Conservation (phyloP, 2,329 filamentous ascomycete species). For the Fusarium sp. region DNA sequence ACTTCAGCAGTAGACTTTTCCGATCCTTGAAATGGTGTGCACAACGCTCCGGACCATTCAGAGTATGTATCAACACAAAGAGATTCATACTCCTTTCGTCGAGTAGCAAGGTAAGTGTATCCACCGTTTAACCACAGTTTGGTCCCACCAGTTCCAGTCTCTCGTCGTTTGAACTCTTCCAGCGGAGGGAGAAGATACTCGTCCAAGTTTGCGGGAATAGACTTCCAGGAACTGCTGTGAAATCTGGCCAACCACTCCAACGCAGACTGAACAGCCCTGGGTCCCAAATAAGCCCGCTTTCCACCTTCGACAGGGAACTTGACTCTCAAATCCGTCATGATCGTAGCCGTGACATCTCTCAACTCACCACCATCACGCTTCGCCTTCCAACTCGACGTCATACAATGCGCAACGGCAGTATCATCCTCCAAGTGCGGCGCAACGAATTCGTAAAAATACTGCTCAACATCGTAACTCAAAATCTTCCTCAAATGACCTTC, state of each 20-base stretch:
- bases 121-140: constrained; percentile 73
- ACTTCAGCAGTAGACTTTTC: constrained; percentile 60
- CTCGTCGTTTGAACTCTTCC: constrained; percentile 57
- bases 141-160: constrained; percentile 21
- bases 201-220: constrained; percentile 45
- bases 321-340: constrained; percentile 67
- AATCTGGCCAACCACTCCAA: constrained; percentile 73
- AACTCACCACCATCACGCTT: constrained; percentile 46
- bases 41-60: constrained; percentile 67
- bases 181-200: constrained; percentile 65
- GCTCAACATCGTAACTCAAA: constrained; percentile 74
- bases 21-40: constrained; percentile 46
- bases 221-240: constrained; percentile 64
- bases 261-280: constrained; percentile 62
- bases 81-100: constrained; percentile 64
- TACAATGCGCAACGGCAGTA: constrained; percentile 61
- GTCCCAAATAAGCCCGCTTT: constrained; percentile 60
- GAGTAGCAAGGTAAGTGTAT: constrained; percentile 75
- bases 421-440: constrained; percentile 59
- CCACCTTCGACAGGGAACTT: constrained; percentile 67
- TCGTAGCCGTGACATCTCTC: constrained; percentile 60
- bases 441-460: constrained; percentile 70
- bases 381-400: constrained; percentile 55
- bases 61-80: constrained; percentile 59
- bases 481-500: constrained; percentile 75